A percentile compares a stretch with the other conserved stretches of the same genome.
Evolutionary conservation across 257 asterid species (phyloP).

Genomic region (Hygrophila difformis): DNA sequence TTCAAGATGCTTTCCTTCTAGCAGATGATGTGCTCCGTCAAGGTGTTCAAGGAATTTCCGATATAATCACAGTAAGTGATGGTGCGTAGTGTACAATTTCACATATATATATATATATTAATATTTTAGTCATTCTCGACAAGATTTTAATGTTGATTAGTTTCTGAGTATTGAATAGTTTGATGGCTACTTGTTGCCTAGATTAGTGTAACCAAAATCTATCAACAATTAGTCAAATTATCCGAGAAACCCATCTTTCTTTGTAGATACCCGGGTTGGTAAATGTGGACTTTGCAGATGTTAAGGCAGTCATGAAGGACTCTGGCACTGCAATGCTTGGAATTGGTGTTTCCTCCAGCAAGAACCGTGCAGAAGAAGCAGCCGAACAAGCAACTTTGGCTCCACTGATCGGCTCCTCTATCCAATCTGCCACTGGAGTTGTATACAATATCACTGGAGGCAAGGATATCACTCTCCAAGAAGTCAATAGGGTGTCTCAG

Average conservation of each 20-base stretch:
- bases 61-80: slow-evolving; percentile 67
- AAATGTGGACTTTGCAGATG: slow-evolving; percentile 98
- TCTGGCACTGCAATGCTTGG: slow-evolving; percentile 99
- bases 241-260: slow-evolving; percentile 13
- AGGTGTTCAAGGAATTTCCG: slow-evolving; percentile 98
- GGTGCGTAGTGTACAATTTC: not conserved
- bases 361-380: slow-evolving; percentile 99
- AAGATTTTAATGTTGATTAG: not conserved
- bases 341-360: slow-evolving; percentile 96
- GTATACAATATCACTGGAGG: slow-evolving; percentile 98
- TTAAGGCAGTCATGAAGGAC: slow-evolving; percentile 96
- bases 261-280: slow-evolving; percentile 94
- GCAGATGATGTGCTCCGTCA: slow-evolving; percentile 98
- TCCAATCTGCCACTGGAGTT: slow-evolving; percentile 97
- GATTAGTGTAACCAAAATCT: no score
- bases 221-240: no score
- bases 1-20: slow-evolving; percentile 96
- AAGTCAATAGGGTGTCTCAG: slow-evolving; percentile 97
- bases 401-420: slow-evolving; percentile 91
- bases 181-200: no score
- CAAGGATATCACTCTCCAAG: slow-evolving; percentile 91
- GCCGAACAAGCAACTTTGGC: slow-evolving; percentile 98
- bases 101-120: not conserved
- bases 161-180: not conserved
- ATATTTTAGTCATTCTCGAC: not conserved